These are phyloP conservation scores for Nitzschia palea DNA, from an alignment of 108 stramenopile species.

Conservation along the genomic window DNA sequence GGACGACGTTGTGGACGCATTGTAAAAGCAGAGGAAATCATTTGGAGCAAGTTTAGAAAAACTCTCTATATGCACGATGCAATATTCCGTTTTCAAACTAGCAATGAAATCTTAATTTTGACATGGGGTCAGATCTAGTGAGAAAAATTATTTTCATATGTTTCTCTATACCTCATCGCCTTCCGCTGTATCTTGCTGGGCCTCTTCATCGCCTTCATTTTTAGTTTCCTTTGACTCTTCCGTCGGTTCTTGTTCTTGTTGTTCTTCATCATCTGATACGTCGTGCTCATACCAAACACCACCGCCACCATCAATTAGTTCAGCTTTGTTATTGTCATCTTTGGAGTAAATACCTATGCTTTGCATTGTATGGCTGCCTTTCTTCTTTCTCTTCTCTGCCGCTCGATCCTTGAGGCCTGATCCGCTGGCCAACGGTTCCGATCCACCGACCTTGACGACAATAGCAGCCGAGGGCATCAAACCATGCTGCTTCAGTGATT, in stretches of 20 bases:
- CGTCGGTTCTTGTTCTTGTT: constrained; percentile 17
- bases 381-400: constrained; percentile 53
- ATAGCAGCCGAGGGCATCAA: constrained; percentile 64
- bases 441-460: constrained; percentile 57
- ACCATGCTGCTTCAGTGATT: constrained; percentile 52
- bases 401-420: constrained; percentile 64
- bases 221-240: background rate
- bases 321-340: constrained; percentile 81
- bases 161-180: background rate
- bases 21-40: no score
- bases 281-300: constrained; percentile 87
- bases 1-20: constrained; percentile 10
- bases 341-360: constrained; percentile 85
- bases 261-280: constrained; percentile 61
- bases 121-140: no score
- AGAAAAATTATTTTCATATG: background rate
- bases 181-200: background rate
- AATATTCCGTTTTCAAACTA: no score
- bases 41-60: no score
- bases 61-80: no score
- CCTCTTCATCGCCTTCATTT: constrained; percentile 7
- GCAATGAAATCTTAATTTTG: no score
- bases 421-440: constrained; percentile 6
- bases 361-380: constrained; percentile 89
- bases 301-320: constrained; percentile 84